Conservation (phyloP, 2,329 filamentous ascomycete genomes). For the Proliferodiscus dingleyae region DNA sequence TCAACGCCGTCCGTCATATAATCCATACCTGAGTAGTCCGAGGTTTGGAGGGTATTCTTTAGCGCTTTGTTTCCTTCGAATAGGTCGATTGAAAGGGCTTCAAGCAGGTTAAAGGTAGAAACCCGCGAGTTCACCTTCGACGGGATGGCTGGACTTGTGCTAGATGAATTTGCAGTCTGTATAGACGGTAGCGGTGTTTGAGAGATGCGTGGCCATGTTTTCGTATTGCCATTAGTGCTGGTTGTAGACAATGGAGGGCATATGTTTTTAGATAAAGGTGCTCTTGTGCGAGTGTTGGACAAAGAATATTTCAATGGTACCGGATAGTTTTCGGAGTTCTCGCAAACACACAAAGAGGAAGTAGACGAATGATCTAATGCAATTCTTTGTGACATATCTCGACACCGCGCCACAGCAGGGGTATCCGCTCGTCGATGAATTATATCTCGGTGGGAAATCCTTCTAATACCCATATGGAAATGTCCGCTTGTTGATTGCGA, state of each 20-base stretch:
- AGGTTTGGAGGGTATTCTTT: conserved; percentile 24
- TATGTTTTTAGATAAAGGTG: conserved; percentile 25
- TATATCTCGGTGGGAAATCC: conserved; percentile 8
- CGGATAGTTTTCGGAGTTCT: conserved; percentile 30
- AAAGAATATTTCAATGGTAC: conserved; percentile 23
- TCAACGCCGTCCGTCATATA: conserved; percentile 29
- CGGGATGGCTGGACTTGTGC: background rate
- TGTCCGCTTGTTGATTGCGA: no score
- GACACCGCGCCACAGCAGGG: conserved; percentile 10
- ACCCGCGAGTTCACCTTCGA: conserved; percentile 1
- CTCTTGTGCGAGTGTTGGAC: conserved; percentile 13
- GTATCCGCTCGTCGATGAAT: conserved; percentile 12
- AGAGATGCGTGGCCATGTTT: conserved; percentile 22
- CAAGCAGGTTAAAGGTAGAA: conserved; percentile 27
- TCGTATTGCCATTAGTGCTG: conserved; percentile 17
- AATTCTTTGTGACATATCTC: conserved; percentile 31
- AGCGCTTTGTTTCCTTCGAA: conserved; percentile 19
- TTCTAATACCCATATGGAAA: conserved; percentile 21
- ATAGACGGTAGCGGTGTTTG: conserved; percentile 13
- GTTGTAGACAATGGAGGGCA: conserved; percentile 22
- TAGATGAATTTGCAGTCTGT: conserved; percentile 3
- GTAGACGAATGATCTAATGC: conserved; percentile 38
- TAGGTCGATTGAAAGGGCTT: conserved; percentile 28
- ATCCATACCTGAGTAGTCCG: conserved; percentile 18
- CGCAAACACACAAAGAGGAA: conserved; percentile 43